phyloP scores from a whole-genome alignment of 176 grass and related monocot genomes.

The Aegilops sharonensis region DNA sequence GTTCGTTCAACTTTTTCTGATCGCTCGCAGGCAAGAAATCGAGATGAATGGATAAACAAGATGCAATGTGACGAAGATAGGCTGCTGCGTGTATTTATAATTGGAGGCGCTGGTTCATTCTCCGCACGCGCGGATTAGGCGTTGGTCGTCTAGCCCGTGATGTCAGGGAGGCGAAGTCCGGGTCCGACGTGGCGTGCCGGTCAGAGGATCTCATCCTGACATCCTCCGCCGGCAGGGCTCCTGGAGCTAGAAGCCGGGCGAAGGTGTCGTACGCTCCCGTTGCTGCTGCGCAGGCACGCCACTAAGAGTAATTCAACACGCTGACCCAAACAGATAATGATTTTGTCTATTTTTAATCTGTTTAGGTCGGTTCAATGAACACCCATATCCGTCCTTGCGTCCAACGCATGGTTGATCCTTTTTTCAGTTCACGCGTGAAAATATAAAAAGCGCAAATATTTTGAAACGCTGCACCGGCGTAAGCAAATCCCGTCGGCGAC shows the following conservation, averaged over 20 bases:
- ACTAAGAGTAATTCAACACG: too few relatives aligned
- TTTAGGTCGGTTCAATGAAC: too few relatives aligned
- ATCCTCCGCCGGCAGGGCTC: neutral
- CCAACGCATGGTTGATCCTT: too few relatives aligned
- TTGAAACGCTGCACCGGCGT: too few relatives aligned
- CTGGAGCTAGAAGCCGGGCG: neutral
- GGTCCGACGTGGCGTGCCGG: conserved; percentile 35
- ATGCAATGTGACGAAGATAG: neutral
- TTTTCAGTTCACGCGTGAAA: too few relatives aligned
- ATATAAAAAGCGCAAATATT: too few relatives aligned
- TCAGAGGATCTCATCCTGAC: conserved; percentile 27
- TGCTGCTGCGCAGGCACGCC: neutral
- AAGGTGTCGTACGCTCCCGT: neutral
- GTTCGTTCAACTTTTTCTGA: neutral
- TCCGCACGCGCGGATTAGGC: neutral
- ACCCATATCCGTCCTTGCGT: too few relatives aligned
- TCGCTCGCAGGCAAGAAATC: neutral
- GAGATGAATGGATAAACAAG: neutral
- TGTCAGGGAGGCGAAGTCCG: neutral
- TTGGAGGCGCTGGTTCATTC: neutral
- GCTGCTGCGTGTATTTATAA: neutral
- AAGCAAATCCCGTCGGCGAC: too few relatives aligned
- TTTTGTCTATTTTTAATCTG: too few relatives aligned
- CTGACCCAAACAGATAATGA: too few relatives aligned
- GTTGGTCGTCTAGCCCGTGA: conserved; percentile 4